phyloP scores from a whole-genome alignment of 805 yeast species.

The Candida orba region DNA sequence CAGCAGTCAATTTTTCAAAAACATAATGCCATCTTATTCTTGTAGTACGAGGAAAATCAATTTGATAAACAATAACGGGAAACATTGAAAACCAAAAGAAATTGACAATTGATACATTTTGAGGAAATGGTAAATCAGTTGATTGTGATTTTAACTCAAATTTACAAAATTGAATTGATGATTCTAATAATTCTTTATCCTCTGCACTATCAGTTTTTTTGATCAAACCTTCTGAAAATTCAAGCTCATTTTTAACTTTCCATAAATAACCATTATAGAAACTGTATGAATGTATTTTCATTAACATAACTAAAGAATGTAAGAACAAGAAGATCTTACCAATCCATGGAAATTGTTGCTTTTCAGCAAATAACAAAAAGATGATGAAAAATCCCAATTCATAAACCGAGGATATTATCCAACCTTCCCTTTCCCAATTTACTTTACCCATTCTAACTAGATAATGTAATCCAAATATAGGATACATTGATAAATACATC shows the following conservation, averaged over 20 bases:
- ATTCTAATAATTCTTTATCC: constrained; percentile 26
- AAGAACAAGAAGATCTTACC: constrained; percentile 78
- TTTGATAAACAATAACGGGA: constrained; percentile 82
- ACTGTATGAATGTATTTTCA: constrained; percentile 94
- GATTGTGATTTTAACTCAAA: constrained; percentile 65
- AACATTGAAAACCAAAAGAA: constrained; percentile 78
- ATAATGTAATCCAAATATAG: constrained; percentile 52
- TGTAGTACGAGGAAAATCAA: constrained; percentile 72
- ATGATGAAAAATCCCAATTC: constrained; percentile 48
- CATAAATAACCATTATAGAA: constrained; percentile 89
- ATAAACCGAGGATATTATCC: constrained; percentile 49
- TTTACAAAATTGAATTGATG: constrained; percentile 59
- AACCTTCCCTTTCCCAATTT: constrained; percentile 60
- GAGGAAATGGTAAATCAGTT: constrained; percentile 48
- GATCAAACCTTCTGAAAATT: constrained; percentile 38
- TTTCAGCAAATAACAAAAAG: constrained; percentile 51
- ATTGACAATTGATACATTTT: constrained; percentile 55
- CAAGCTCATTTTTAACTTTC: constrained; percentile 49
- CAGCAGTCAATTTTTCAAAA: constrained; percentile 62
- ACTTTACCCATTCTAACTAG: constrained; percentile 38
- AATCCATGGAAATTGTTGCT: constrained; percentile 72
- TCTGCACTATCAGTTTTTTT: constrained; percentile 29
- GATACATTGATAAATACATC: constrained; percentile 67
- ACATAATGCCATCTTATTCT: constrained; percentile 65
- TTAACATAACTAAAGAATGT: constrained; percentile 78